phyloP scores from a whole-genome alignment of 805 yeast species.

The Lipomyces starkeyi region DNA sequence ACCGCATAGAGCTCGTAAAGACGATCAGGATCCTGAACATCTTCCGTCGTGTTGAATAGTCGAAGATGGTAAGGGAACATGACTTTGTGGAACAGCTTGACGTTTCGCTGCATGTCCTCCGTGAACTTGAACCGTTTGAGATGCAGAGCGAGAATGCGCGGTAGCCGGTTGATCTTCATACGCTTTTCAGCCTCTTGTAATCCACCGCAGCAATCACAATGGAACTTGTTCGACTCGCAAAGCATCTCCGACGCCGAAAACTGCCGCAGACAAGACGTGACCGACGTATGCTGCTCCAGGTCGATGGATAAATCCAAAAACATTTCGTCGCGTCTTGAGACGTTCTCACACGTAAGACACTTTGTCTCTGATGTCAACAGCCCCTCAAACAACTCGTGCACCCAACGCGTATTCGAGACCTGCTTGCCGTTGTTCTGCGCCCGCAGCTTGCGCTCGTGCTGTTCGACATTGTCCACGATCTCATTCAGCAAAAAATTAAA shows the following conservation, averaged over 20 bases:
- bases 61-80: constrained; percentile 77
- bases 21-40: constrained; percentile 58
- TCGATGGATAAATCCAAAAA: constrained; percentile 89
- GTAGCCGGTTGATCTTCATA: constrained; percentile 80
- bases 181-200: constrained; percentile 94
- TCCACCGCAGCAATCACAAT: constrained; percentile 88
- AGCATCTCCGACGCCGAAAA: constrained; percentile 87
- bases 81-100: constrained; percentile 85
- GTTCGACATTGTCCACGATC: constrained; percentile 56
- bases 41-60: constrained; percentile 67
- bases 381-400: constrained; percentile 83
- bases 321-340: constrained; percentile 80
- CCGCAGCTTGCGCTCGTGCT: constrained; percentile 37
- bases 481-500: constrained; percentile 85
- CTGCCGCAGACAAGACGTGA: constrained; percentile 76
- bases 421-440: constrained; percentile 22
- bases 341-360: constrained; percentile 86
- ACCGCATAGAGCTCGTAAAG: constrained; percentile 83
- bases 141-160: constrained; percentile 80
- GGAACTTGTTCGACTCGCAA: constrained; percentile 86
- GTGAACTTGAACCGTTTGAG: constrained; percentile 91
- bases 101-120: constrained; percentile 79
- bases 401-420: constrained; percentile 48
- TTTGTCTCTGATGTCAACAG: constrained; percentile 82
- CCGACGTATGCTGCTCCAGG: constrained; percentile 72